Conservation (phyloP, 129 eudicot species). For the Dittrichia graveolens region DNA sequence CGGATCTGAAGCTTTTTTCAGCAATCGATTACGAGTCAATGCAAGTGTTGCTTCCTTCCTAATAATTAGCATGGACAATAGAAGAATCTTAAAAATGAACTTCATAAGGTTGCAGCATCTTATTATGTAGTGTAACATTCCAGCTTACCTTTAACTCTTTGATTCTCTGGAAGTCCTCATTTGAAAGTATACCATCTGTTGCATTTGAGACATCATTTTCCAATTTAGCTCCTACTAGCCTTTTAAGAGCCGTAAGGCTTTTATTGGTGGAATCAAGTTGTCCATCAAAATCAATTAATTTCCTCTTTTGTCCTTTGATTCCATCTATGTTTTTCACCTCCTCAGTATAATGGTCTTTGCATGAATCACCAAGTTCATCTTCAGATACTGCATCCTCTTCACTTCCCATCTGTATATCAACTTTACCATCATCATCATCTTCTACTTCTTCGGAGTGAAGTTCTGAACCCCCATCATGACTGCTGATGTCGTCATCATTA, state of each 20-base stretch:
- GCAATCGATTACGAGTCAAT: slow-evolving; percentile 62
- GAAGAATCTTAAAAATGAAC: background rate
- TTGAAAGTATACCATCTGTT: slow-evolving; percentile 75
- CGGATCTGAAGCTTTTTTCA: slow-evolving; percentile 52
- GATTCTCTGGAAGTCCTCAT: slow-evolving; percentile 87
- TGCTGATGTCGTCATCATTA: slow-evolving; percentile 43
- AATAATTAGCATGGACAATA: background rate
- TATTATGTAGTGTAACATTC: slow-evolving; percentile 2
- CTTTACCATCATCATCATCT: slow-evolving; percentile 17
- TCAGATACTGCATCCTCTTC: slow-evolving; percentile 38
- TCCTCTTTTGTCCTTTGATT: slow-evolving; percentile 60
- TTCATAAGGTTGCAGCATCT: background rate
- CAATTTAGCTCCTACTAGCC: slow-evolving; percentile 59
- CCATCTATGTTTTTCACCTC: slow-evolving; percentile 39
- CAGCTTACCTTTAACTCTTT: slow-evolving; percentile 66
- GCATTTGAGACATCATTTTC: slow-evolving; percentile 26
- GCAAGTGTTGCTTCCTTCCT: slow-evolving; percentile 63
- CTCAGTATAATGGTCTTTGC: slow-evolving; percentile 40
- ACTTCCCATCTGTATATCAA: slow-evolving; percentile 35
- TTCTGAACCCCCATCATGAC: slow-evolving; percentile 40
- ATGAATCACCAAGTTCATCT: slow-evolving; percentile 40
- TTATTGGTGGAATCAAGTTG: slow-evolving; percentile 60
- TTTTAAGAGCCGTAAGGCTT: slow-evolving; percentile 89
- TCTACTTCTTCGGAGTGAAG: slow-evolving; percentile 27
- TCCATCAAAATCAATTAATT: slow-evolving; percentile 71